Base-by-base conservation (phyloP, 106 monocot genomes). In the Dioscorea alata region DNA sequence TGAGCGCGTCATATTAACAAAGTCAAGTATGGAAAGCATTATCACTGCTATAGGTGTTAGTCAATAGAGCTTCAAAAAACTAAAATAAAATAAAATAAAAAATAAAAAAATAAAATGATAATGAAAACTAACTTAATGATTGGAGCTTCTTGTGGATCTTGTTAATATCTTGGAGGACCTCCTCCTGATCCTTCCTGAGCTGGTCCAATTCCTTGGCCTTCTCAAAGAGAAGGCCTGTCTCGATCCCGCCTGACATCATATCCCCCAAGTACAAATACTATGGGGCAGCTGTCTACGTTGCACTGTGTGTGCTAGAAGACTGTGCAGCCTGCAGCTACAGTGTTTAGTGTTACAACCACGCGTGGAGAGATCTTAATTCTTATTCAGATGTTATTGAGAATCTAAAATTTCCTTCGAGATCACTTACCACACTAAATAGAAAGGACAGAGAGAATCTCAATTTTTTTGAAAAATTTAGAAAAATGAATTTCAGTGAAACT, bases 141-240 rank as follows among this genome's bases (percentile, higher is more conserved):
- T 80, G 88, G 54, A 97, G 68, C 76, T 89, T 97, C 80, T 92
- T 97, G 79, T 97, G 92, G 35, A 92, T 56, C 76, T 84, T 89
- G 76, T 92, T 97, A 74, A 97, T 97, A 60, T 97, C 96, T 12
- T 42, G 16, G 48, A 87, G 50, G 65, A 79, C 61, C 0, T 92
- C 96, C 33, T 92, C 96, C 74, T 86, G 89, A 4, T 92, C 89
- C 86, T 97, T 97, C 54, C 80, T 65, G 18, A 97, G 76, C 78
- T 85, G 86, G 64, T 97, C 96, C 52, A 97, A 78, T 70, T 97
- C 96, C 89, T 89, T 97, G 19, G 89, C 76, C 75, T 89, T 92
- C 63, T 97, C 96, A 31, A 97, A 64, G 12, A 92, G 48, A 28
- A 48, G 62, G 24, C 56, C 49, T 18, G 85, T 69, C 53, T 94